phyloP scores from a whole-genome alignment of 768 basidiomycete genomes.

The Rhodosporidiobolus odoratus region DNA sequence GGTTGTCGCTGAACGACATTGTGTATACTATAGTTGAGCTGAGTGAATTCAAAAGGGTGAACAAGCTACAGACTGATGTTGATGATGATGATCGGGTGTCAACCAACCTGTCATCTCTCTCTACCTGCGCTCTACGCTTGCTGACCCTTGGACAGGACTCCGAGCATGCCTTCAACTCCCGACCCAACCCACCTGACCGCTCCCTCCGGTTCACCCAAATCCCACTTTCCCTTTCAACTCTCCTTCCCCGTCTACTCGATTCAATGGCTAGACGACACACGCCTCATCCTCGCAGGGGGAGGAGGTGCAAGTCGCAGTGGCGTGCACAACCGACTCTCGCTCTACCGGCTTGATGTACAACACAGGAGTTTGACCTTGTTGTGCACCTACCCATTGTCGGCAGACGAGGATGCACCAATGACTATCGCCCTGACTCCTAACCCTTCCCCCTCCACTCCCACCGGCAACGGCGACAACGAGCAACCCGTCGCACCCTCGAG shows the following conservation, averaged over 20 bases:
- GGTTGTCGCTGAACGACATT: not conserved
- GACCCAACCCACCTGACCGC: conserved; percentile 6
- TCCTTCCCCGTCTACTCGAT: conserved; percentile 85
- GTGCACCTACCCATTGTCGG: too few relatives aligned
- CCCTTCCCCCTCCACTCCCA: conserved; percentile 62
- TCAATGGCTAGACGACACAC: conserved; percentile 66
- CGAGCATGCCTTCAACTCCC: conserved; percentile 13
- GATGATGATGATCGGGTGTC: too few relatives aligned
- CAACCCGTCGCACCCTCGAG: conserved; percentile 57
- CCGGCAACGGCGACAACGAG: conserved; percentile 96
- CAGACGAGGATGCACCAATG: too few relatives aligned
- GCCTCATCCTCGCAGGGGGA: conserved; percentile 73
- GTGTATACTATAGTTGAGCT: not conserved
- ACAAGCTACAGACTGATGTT: too few relatives aligned
- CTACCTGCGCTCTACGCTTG: not conserved
- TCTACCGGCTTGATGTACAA: too few relatives aligned
- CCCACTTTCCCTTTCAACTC: conserved; percentile 27
- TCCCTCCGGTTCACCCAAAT: conserved; percentile 7
- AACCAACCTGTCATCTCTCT: too few relatives aligned
- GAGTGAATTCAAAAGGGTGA: too few relatives aligned
- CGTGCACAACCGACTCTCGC: conserved; percentile 91
- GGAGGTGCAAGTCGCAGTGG: conserved; percentile 82
- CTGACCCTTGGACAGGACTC: not conserved
- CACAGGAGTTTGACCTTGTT: too few relatives aligned
- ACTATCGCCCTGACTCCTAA: too few relatives aligned